Evolutionary conservation across 2,329 filamentous ascomycete genomes (phyloP), one percentile per base, ranked within the genome.

Genomic region (Xylaria multiplex): DNA sequence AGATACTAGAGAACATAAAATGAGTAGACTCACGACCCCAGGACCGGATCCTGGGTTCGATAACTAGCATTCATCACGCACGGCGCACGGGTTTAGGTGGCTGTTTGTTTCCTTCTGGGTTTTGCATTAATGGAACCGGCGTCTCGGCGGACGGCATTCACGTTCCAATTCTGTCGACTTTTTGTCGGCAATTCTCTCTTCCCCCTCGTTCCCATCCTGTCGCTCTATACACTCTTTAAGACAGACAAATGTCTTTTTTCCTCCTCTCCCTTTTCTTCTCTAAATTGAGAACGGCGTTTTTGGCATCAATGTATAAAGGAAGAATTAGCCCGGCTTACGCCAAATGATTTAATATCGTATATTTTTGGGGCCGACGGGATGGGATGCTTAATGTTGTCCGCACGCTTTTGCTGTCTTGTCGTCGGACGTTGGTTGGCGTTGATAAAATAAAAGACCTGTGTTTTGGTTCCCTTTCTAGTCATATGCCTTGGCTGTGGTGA

Each of bases 271-370:
- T 32, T 42, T 42, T 13, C 16, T 16, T 43, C n/a, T 9, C 30
- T 35, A 24, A n/a, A 6, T 22, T 24, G 35, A 37, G 27, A 24
- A 8, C 16, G n/a, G 62, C 49, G 56, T 46, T 56, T 61, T 61
- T 19, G 46, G 54, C 22, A 40, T 32, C 6, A 13, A 46, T 19
- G 35, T 35, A 55, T 58, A 52, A 58, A 27, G 27, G 57, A 56
- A 58, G 30, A 27, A 22, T 40, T n/a, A 13, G 64, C 49, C 27
- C 45, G 60, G 64, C 64, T 66, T 66, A 59, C 59, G 59, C 60
- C 64, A 27, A 35, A 54, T 24, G 37, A 43, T 42, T 50, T 57
- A 6, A 8, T n/a, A 49, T 32, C 30, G 49, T n/a, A 59, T 45
- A 30, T 11, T 40, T n/a, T 37, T 42, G 19, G 19, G 50, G 19